Base-by-base conservation (phyloP, 495 filamentous ascomycete genomes). In the Parachaetomium inaequale region DNA sequence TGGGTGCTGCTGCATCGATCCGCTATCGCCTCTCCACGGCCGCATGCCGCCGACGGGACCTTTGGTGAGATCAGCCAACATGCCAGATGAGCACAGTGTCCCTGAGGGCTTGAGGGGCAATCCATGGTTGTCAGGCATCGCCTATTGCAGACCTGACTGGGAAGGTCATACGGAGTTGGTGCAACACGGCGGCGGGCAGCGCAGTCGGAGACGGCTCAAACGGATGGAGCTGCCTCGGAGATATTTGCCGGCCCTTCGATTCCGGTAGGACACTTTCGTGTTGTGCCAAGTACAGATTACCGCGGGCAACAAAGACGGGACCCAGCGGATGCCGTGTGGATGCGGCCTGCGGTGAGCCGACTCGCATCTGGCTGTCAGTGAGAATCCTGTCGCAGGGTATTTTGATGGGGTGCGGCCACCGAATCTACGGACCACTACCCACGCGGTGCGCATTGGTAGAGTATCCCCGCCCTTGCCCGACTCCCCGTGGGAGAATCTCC, bases 1-100 rank as follows among this genome's bases (percentile, higher is more conserved):
- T 45, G 61, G 46, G 45, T 58, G 34, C 46, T 43, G 34, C 43
- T 63, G 61, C 55, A 58, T 25, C 38, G 46, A 26, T 29, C 61
- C 55, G 54, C 5, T 43, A 15, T 40, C 36, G 19, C 45, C 26
- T 51, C 26, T 32, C 34, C 61, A 28, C 26, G 28, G 17, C 26
- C 15, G 34, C 34, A 5, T 40, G 34, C n/a, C 8, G 0, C 40
- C 40, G 40, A 43, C 40, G 40, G 40, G 5, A 17, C 36, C 36
- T 17, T 43, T 21, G 40, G 5, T 43, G 3, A 17, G 15, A n/a
- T 43, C 40, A 17, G 40, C 7, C 7, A 17, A 3, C n/a, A 43
- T 43, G 40, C n/a, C 40, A 43, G 40, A 43, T 21, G 40, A 21
- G n/a, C 45, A 19, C 6, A 26, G n/a, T 26, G 4, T 47, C 23